Conservation (phyloP, 2,329 filamentous ascomycete genomes). For the Ophiostoma himal-ulmi region DNA sequence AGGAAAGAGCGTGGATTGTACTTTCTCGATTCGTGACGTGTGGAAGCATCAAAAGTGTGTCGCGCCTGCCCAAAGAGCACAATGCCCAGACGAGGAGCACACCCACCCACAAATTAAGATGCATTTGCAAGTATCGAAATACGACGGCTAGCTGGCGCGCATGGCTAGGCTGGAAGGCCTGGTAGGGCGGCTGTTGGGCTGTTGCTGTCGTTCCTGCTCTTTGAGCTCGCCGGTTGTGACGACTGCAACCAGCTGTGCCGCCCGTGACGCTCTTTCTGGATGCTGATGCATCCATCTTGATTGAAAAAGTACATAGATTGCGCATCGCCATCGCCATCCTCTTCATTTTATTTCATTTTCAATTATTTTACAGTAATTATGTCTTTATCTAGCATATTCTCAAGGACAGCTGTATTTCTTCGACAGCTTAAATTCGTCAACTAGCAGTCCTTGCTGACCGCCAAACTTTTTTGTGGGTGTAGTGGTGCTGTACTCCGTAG, state of each 20-base stretch:
- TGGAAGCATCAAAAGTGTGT: background rate
- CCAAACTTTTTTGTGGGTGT: background rate
- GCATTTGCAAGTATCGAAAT: background rate
- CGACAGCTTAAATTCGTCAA: no score
- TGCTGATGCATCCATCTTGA: background rate
- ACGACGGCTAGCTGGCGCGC: background rate
- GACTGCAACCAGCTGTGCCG: background rate
- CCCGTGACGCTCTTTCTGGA: background rate
- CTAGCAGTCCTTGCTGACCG: background rate
- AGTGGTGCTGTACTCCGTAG: background rate
- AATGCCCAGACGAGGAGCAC: background rate
- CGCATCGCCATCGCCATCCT: background rate
- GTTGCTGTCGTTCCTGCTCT: background rate
- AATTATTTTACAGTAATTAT: no score
- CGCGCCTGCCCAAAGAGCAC: background rate
- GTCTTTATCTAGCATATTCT: no score
- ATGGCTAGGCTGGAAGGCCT: background rate
- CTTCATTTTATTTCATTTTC: background rate
- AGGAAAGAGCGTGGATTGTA: background rate
- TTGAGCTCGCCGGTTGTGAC: background rate
- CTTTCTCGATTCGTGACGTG: background rate
- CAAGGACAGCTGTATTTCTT: no score
- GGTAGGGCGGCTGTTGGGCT: background rate
- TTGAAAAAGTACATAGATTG: no score
- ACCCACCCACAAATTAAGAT: slow-evolving; percentile 3